phyloP scores from a whole-genome alignment of 108 stramenopile species.

The Cyclotella sp. region DNA sequence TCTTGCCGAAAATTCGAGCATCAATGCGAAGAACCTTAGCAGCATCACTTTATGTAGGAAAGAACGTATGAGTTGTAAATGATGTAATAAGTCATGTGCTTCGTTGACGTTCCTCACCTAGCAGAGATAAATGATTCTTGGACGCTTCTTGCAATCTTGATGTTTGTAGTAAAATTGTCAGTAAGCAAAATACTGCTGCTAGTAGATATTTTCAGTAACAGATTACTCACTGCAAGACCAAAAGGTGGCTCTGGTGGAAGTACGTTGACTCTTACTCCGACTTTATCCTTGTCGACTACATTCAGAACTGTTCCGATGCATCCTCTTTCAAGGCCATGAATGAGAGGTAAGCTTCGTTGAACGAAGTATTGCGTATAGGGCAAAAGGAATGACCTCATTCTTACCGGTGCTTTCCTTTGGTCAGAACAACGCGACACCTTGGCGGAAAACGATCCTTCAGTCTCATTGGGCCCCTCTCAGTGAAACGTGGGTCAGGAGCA shows the following conservation, averaged over 20 bases:
- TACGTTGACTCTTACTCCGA: slow-evolving; percentile 84
- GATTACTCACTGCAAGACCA: slow-evolving; percentile 64
- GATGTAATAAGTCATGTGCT: no score
- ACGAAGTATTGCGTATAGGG: neutral
- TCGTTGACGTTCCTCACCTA: no score
- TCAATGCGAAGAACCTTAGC: slow-evolving; percentile 86
- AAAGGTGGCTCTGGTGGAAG: slow-evolving; percentile 92
- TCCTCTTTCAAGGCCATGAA: slow-evolving; percentile 70
- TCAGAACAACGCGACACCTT: slow-evolving; percentile 78
- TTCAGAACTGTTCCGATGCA: slow-evolving; percentile 78
- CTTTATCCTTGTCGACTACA: slow-evolving; percentile 68
- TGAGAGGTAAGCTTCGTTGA: slow-evolving; percentile 27
- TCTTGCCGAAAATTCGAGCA: slow-evolving; percentile 81
- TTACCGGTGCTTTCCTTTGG: slow-evolving; percentile 54
- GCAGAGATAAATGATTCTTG: slow-evolving; percentile 86
- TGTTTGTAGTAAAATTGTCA: no score
- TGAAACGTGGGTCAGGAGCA: slow-evolving; percentile 95
- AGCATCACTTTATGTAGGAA: slow-evolving; percentile 59
- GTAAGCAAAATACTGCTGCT: no score
- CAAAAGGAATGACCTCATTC: neutral
- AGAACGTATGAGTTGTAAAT: no score
- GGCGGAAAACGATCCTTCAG: slow-evolving; percentile 87
- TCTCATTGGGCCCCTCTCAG: slow-evolving; percentile 81
- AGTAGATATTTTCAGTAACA: no score
- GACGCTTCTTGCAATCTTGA: slow-evolving; percentile 69